A percentile compares a stretch with the other conserved stretches of the same genome.
phyloP scores from a whole-genome alignment of 2,329 filamentous ascomycete genomes.

The Talaromyces piceae region DNA sequence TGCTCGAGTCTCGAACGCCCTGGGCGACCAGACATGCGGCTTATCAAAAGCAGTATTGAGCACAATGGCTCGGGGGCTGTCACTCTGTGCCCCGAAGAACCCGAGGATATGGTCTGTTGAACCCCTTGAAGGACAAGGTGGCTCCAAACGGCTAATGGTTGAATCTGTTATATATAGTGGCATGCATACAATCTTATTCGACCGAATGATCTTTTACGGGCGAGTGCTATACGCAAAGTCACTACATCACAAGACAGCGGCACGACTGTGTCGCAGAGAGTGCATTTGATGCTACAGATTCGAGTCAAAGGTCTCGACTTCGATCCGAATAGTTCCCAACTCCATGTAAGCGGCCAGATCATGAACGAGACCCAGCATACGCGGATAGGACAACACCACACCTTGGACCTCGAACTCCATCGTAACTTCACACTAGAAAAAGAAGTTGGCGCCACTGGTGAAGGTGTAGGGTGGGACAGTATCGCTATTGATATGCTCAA shows the following conservation, averaged over 20 bases:
- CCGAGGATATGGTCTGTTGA: conserved; percentile 62
- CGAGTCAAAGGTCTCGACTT: conserved; percentile 61
- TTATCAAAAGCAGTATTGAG: conserved; percentile 61
- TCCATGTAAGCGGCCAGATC: conserved; percentile 62
- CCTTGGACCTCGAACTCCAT: conserved; percentile 76
- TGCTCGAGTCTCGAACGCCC: neutral
- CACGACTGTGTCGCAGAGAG: conserved; percentile 54
- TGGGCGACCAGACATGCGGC: conserved; percentile 48
- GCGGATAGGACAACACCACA: conserved; percentile 61
- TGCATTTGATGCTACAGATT: conserved; percentile 59
- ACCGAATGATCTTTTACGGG: conserved; percentile 56
- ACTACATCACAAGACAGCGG: conserved; percentile 54
- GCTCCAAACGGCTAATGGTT: conserved; percentile 6
- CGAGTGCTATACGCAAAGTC: conserved; percentile 59
- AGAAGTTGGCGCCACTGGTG: conserved; percentile 44
- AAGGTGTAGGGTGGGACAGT: conserved; percentile 70
- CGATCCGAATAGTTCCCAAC: conserved; percentile 58
- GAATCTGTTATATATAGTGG: conserved; percentile 45
- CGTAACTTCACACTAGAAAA: conserved; percentile 86
- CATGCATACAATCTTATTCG: conserved; percentile 68
- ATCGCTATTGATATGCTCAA: conserved; percentile 70
- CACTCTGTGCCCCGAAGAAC: conserved; percentile 62
- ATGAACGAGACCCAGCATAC: conserved; percentile 60
- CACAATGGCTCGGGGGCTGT: conserved; percentile 59
- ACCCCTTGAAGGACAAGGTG: neutral